These are phyloP conservation scores for Neoboletus magnificus DNA, from an alignment of 768 basidiomycete genomes.

Conservation along the genomic window DNA sequence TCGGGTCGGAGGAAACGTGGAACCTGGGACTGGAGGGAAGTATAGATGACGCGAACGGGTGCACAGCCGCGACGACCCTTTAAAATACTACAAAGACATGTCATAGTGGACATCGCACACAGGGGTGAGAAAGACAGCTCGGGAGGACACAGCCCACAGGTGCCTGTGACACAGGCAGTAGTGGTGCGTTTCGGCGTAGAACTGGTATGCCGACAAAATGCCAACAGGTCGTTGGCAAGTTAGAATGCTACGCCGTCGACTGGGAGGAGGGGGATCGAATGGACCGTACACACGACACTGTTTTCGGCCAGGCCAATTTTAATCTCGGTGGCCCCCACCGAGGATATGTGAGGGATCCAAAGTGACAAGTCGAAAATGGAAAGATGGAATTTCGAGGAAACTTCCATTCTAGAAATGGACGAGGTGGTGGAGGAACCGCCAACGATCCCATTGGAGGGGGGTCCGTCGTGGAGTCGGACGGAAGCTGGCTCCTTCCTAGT, in stretches of 20 bases:
- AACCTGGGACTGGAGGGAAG: background rate
- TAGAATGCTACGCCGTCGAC: background rate
- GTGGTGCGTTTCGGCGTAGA: too few species aligned
- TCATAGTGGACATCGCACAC: background rate
- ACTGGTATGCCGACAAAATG: background rate
- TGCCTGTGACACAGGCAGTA: background rate
- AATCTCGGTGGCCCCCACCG: background rate
- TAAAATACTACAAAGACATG: background rate
- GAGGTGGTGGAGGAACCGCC: background rate
- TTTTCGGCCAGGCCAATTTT: conserved; percentile 3
- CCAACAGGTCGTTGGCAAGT: background rate
- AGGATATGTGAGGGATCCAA: conserved; percentile 6
- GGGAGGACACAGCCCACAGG: background rate
- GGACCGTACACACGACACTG: conserved; percentile 1
- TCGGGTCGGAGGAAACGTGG: conserved; percentile 6
- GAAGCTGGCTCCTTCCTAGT: background rate
- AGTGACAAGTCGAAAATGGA: conserved; percentile 12
- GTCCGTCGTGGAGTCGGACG: conserved; percentile 8
- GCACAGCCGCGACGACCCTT: conserved; percentile 2
- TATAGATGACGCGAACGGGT: conserved; percentile 1
- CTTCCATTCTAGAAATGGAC: conserved; percentile 13
- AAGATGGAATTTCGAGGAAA: conserved; percentile 13
- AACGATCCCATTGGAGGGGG: background rate
- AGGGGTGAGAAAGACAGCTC: conserved; percentile 9
- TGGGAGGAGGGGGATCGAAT: background rate